Evolutionary conservation across 768 basidiomycete species (phyloP).

Genomic region (Russula virescens): DNA sequence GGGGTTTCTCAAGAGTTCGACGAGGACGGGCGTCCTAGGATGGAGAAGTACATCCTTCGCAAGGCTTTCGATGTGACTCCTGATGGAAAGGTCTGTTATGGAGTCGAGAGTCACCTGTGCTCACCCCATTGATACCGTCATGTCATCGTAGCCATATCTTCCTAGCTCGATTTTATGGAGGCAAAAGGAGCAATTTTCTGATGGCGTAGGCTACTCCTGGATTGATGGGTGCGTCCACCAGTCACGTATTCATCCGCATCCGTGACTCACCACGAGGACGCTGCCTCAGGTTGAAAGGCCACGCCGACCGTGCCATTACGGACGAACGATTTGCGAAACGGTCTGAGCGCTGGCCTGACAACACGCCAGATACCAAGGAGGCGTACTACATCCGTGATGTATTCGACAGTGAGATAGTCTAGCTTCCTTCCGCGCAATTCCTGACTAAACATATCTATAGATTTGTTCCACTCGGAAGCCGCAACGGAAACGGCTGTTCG

Average conservation of each 20-base stretch:
- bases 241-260: neutral
- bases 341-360: constrained; percentile 66
- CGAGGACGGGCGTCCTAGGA: constrained; percentile 79
- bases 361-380: constrained; percentile 93
- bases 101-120: neutral
- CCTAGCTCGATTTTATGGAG: constrained; percentile 94
- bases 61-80: constrained; percentile 91
- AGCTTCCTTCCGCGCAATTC: neutral
- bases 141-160: constrained; percentile 68
- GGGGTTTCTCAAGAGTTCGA: constrained; percentile 69
- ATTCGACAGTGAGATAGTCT: constrained; percentile 63
- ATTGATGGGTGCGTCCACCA: constrained; percentile 70
- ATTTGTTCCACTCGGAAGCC: constrained; percentile 75
- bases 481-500: constrained; percentile 90
- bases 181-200: constrained; percentile 99
- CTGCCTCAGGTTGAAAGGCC: constrained; percentile 71
- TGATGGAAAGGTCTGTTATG: constrained; percentile 55
- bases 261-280: neutral
- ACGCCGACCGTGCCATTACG: constrained; percentile 67
- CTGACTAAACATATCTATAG: constrained; percentile 32
- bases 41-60: constrained; percentile 99
- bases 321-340: constrained; percentile 77
- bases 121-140: neutral
- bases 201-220: constrained; percentile 98
- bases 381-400: constrained; percentile 89